Base-by-base conservation (phyloP, 306 rosid species). In the Prunus armeniaca region DNA sequence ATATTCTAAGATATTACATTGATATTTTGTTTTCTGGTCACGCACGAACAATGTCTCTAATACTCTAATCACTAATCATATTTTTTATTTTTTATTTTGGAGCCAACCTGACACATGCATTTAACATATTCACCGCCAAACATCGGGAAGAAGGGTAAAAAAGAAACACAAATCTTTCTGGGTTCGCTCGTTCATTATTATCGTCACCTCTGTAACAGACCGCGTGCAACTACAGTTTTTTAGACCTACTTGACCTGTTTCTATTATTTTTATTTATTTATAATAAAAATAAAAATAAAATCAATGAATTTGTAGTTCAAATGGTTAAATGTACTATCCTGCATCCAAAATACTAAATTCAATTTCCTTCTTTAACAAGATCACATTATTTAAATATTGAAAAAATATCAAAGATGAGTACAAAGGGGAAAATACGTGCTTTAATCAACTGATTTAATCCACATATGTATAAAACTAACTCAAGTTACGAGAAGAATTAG, bases 321-420 rank as follows among this genome's bases (percentile, higher is more conserved):
- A 34, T 34, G 0, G 2, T 34, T 5, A 34, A 34, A 6, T 1
- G 8, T 32, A 32, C 6, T 5, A 32, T 0, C 38, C 1, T 0
- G 1, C 0, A 32, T 32, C 1, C 38, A 1, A 5, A 0, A 0
- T 34, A 34, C 0, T 32, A 34, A 0, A 34, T 34, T 34, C 0
- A 2, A 6, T 38, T 38, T 0, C 2, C 0, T 2, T 38, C 9
- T 38, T 38, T 38, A 6, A 38, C 0, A 38, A 7, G 0, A 38
- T 38, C 2, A 1, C 0, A 6, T 7, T 38, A 38, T 34, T 34
- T 34, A 34, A 34, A 34, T 32, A 34, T 34, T 34, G 0, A 34
- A 34, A 34, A 34, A 5, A 34, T 3, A 34, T 34, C 9, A 0
- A 34, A 34, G 9, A 5, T 6, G 2, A 34, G 41, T 6, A 1